These are phyloP conservation scores for Histomonas meleagridis DNA, from an alignment of 208 protist genomes.

Conservation along the genomic window DNA sequence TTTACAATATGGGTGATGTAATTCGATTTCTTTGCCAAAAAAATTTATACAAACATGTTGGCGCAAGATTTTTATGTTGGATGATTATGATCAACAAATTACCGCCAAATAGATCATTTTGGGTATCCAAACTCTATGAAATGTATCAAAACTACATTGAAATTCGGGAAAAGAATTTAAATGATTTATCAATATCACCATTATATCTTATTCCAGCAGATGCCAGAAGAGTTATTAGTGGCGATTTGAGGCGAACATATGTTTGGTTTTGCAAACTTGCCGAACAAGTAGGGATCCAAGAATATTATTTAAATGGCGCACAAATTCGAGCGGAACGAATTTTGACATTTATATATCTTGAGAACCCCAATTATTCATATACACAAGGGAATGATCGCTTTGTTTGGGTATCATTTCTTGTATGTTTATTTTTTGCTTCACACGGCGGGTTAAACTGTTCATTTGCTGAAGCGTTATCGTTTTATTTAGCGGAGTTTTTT, in stretches of 20 bases:
- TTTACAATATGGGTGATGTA: neutral
- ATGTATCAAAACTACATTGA: neutral
- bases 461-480: neutral
- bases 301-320: neutral
- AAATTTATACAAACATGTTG: neutral
- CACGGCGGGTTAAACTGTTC: neutral
- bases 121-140: neutral
- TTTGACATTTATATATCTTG: neutral
- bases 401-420: neutral
- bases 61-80: neutral
- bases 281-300: neutral
- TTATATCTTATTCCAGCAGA: neutral
- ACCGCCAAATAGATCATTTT: neutral
- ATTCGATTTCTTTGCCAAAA: neutral
- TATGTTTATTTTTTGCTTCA: neutral
- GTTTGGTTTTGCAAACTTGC: neutral
- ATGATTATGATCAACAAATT: neutral
- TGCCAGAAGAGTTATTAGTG: neutral
- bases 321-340: neutral
- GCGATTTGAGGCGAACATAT: neutral
- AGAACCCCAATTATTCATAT: neutral
- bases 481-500: neutral
- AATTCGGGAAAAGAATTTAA: neutral
- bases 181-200: neutral
- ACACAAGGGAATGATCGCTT: neutral